Evolutionary conservation across 73 alveolate species (phyloP).

Genomic region (Paramecium pentaurelia): DNA sequence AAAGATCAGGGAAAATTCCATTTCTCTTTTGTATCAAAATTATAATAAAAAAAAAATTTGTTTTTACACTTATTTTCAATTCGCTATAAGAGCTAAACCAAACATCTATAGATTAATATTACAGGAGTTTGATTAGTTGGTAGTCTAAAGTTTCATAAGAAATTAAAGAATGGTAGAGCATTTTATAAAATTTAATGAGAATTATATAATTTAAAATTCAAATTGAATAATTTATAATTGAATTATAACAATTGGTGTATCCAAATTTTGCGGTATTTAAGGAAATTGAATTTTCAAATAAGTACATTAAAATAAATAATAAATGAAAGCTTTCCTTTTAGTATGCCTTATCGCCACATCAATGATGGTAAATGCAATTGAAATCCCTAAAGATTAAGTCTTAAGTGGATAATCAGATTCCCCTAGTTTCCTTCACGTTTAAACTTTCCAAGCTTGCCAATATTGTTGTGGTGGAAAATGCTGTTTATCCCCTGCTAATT

Average conservation of each 20-base stretch:
- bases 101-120: no score
- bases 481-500: background rate
- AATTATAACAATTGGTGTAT: background rate
- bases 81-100: no score
- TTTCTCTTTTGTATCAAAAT: no score
- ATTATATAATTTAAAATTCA: no score
- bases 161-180: no score
- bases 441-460: background rate
- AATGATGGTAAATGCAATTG: background rate
- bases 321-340: background rate
- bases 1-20: no score
- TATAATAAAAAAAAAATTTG: no score
- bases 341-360: background rate
- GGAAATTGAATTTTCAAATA: background rate
- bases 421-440: background rate
- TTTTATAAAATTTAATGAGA: no score
- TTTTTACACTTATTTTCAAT: no score
- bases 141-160: no score
- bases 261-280: background rate
- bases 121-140: no score
- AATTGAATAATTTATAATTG: no score
- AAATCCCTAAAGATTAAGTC: background rate
- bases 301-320: background rate
- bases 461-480: background rate
- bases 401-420: background rate